These are phyloP conservation scores for Backusella macrospora DNA, from an alignment of 192 early-diverging fungal species.

Conservation along the genomic window DNA sequence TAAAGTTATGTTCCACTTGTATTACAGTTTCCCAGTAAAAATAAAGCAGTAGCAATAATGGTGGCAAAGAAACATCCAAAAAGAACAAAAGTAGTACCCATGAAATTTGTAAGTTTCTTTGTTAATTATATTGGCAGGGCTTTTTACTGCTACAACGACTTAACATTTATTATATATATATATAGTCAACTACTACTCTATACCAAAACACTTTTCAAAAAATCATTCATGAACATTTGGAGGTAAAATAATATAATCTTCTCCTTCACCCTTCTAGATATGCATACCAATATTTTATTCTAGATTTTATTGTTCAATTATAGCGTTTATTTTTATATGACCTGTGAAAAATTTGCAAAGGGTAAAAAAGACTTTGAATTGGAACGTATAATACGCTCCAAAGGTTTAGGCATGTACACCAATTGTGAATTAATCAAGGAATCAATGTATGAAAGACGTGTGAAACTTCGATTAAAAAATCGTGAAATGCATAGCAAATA, in stretches of 20 bases:
- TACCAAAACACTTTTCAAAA: conserved; percentile 47
- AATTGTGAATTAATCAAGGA: conserved; percentile 14
- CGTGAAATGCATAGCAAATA: conserved; percentile 50
- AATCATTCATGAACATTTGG: conserved; percentile 49
- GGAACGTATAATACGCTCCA: conserved; percentile 25
- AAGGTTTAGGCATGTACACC: conserved; percentile 33
- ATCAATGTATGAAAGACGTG: conserved; percentile 27
- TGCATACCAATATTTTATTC: background rate
- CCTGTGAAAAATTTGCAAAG: conserved; percentile 19
- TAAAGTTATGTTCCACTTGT: conserved; percentile 6
- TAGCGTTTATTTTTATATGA: conserved; percentile 21
- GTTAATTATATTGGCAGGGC: no score
- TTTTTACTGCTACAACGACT: background rate
- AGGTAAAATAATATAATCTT: conserved; percentile 28
- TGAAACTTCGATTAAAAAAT: conserved; percentile 37
- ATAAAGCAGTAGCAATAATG: background rate
- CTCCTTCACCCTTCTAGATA: no score
- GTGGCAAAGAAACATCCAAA: conserved; percentile 39
- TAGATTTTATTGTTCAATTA: conserved; percentile 34
- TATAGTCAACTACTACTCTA: conserved; percentile 29
- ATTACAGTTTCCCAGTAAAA: conserved; percentile 26
- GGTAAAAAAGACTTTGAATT: conserved; percentile 21
- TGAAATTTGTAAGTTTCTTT: conserved; percentile 36
- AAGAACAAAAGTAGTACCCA: conserved; percentile 38
- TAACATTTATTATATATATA: background rate